phyloP scores from a whole-genome alignment of 495 filamentous ascomycete species.

The Hyphodiscus hymeniophilus region DNA sequence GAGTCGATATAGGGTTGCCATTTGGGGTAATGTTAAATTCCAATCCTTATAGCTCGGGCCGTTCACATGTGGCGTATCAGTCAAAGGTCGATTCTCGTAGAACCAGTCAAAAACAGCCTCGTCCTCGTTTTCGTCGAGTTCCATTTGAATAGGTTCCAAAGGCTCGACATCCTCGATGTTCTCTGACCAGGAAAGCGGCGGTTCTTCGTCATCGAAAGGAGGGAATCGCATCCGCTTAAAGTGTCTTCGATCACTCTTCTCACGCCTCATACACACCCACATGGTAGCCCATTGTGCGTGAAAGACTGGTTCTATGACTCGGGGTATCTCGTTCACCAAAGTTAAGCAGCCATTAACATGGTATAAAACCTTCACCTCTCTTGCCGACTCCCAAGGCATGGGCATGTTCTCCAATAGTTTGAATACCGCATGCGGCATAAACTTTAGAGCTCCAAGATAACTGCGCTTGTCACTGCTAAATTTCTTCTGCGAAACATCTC shows the following conservation, averaged over 20 bases:
- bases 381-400: slow-evolving; percentile 96
- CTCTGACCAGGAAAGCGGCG: slow-evolving; percentile 93
- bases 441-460: slow-evolving; percentile 95
- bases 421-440: slow-evolving; percentile 99
- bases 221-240: slow-evolving; percentile 99
- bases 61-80: slow-evolving; percentile 91
- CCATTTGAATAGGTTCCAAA: slow-evolving; percentile 97
- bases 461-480: slow-evolving; percentile 98
- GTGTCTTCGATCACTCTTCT: slow-evolving; percentile 91
- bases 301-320: slow-evolving; percentile 97
- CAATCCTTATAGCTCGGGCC: slow-evolving; percentile 95
- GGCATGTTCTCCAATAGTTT: slow-evolving; percentile 99
- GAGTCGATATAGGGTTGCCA: slow-evolving; percentile 89
- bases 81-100: slow-evolving; percentile 87
- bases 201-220: slow-evolving; percentile 98
- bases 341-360: slow-evolving; percentile 98
- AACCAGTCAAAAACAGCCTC: slow-evolving; percentile 90
- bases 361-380: slow-evolving; percentile 96
- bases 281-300: slow-evolving; percentile 99
- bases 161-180: slow-evolving; percentile 99
- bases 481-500: slow-evolving; percentile 98
- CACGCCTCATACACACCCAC: slow-evolving; percentile 98
- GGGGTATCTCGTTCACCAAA: slow-evolving; percentile 90
- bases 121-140: slow-evolving; percentile 95
- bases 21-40: slow-evolving; percentile 91